Conservation (phyloP, 2,329 filamentous ascomycete species). For the Allantophomopsis cytisporea region DNA sequence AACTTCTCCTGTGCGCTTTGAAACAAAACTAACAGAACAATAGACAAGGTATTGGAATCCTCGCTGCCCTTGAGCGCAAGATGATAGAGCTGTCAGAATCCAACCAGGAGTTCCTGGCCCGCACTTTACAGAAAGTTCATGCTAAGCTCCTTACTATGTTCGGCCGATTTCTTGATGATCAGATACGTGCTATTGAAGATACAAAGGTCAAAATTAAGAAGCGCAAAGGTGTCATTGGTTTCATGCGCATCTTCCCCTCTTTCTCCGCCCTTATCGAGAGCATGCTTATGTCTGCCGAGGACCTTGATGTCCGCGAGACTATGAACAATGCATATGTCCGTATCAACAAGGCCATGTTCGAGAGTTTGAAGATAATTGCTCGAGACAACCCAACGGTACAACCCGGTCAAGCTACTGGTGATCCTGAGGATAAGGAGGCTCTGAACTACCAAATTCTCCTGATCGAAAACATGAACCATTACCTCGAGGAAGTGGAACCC, state of each 20-base stretch:
- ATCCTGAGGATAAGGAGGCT: constrained; percentile 86
- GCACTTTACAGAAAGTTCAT: constrained; percentile 67
- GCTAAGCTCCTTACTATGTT: constrained; percentile 63
- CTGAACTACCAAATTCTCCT: constrained; percentile 94
- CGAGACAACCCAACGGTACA: constrained; percentile 43
- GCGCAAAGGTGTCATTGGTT: constrained; percentile 88
- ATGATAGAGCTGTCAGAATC: constrained; percentile 71
- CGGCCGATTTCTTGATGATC: constrained; percentile 82
- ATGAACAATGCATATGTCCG: constrained; percentile 81
- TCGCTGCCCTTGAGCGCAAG: constrained; percentile 70
- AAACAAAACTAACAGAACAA: constrained; percentile 7
- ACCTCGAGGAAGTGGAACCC: constrained; percentile 78
- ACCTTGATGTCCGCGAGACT: constrained; percentile 57
- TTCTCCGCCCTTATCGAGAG: constrained; percentile 77
- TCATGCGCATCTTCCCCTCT: constrained; percentile 84
- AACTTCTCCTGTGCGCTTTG: neutral
- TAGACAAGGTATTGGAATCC: constrained; percentile 79
- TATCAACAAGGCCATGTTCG: constrained; percentile 92
- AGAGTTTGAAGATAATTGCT: constrained; percentile 90
- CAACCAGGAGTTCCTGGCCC: constrained; percentile 83
- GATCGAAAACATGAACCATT: constrained; percentile 99
- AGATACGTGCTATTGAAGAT: constrained; percentile 90
- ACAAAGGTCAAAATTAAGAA: constrained; percentile 99
- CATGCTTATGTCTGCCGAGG: constrained; percentile 52
- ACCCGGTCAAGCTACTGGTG: constrained; percentile 29